Base-by-base conservation (phyloP, 208 protist species). In the Leishmania tropica region DNA sequence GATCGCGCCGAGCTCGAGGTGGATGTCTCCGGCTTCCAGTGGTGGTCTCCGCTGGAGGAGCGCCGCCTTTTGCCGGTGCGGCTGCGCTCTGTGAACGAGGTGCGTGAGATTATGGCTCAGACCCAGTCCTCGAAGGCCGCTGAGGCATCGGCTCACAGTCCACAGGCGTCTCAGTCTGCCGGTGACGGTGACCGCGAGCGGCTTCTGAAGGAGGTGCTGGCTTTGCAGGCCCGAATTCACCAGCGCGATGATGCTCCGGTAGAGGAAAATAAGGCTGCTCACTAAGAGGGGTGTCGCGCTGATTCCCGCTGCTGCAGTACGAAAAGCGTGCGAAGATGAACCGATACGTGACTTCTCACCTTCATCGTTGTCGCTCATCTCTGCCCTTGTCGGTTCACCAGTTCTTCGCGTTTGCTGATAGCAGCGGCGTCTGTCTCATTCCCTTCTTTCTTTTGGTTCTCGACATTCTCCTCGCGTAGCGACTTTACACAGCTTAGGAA, bases 1-100 rank as follows among this genome's bases (percentile, higher is more conserved):
- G 96, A 98, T 80, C 92, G 93, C 64, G 94, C 96, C 40, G 96
- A 98, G 87, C 87, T 98, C 72, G 93, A 97, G 83, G 90, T 94
- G 45, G 96, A 98, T 77, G 82, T 96, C 48, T 92, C 85, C 51
- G 93, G 94, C 67, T 96, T 89, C 89, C 93, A 97, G 84, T 97
- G 94, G 93, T 97, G 94, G 94, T 96, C 93, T 60, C 89, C 91
- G 6, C 83, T 93, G 71, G 94, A 97, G 85, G 93, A 96, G 86
- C 92, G 95, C 65, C 94, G 96, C 78, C 88, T 97, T 42, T 86
- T 96, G 45, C 93, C 92, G 15, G 90, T 98, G 42, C 93, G 94
- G 65, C 90, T 98, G 78, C 93, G 93, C 80, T 92, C 93, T 13
- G 87, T 97, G 53, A 97, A 97, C 79, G 96, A 98, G 87, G 93